These are phyloP conservation scores for Jacaranda copaia DNA, from an alignment of 257 asterid species.

Conservation along the genomic window DNA sequence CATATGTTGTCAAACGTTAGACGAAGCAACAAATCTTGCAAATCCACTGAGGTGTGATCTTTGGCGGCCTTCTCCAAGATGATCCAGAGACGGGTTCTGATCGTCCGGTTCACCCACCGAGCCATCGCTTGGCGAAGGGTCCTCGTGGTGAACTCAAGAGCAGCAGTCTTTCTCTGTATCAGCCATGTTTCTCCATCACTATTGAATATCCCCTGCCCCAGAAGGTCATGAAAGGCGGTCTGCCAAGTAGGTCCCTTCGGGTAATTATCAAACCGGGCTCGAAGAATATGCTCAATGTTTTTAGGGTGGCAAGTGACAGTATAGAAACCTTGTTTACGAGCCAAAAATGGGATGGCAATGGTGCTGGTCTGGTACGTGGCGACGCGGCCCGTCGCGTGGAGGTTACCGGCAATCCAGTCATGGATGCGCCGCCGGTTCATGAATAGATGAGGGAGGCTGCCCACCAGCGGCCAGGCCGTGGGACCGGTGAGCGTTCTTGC, in stretches of 20 bases:
- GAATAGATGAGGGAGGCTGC: slow-evolving; percentile 75
- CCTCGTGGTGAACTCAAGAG: slow-evolving; percentile 87
- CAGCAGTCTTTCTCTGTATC: slow-evolving; percentile 83
- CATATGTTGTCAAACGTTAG: slow-evolving; percentile 85
- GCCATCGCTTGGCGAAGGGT: slow-evolving; percentile 94
- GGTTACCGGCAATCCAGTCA: slow-evolving; percentile 82
- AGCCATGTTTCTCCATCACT: slow-evolving; percentile 93
- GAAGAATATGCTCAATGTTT: slow-evolving; percentile 82
- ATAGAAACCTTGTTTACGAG: slow-evolving; percentile 70
- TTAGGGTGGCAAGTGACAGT: slow-evolving; percentile 86
- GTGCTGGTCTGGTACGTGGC: slow-evolving; percentile 85
- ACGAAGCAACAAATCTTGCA: slow-evolving; percentile 75
- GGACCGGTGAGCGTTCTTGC: slow-evolving; percentile 78
- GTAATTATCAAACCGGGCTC: slow-evolving; percentile 80
- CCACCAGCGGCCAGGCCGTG: slow-evolving; percentile 68
- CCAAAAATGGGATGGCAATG: slow-evolving; percentile 69
- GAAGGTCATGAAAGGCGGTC: slow-evolving; percentile 80
- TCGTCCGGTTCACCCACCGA: slow-evolving; percentile 91
- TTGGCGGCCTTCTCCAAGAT: slow-evolving; percentile 67
- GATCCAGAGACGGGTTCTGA: slow-evolving; percentile 74
- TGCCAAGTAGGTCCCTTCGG: slow-evolving; percentile 94
- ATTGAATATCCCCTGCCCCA: slow-evolving; percentile 87
- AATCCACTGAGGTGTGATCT: slow-evolving; percentile 56
- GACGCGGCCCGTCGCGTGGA: slow-evolving; percentile 54
- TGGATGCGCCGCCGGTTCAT: slow-evolving; percentile 68